Conservation (phyloP, 2,329 filamentous ascomycete species). For the Ascochyta pisi region DNA sequence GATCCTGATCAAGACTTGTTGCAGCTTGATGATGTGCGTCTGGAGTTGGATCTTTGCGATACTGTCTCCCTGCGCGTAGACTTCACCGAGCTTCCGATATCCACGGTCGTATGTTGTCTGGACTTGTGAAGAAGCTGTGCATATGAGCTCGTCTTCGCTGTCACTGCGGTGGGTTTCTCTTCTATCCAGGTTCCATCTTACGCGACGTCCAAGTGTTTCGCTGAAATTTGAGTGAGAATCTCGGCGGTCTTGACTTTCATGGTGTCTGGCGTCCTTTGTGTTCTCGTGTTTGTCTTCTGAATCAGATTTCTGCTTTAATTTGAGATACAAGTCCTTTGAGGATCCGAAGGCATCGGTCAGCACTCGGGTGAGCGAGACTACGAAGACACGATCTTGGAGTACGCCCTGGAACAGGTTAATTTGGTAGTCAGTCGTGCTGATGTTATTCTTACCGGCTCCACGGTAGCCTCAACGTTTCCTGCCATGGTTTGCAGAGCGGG, state of each 20-base stretch:
- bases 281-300: constrained; percentile 22
- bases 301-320: constrained; percentile 35
- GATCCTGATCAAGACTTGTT: constrained; percentile 38
- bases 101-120: constrained; percentile 40
- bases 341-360: constrained; percentile 40
- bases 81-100: constrained; percentile 37
- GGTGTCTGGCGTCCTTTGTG: not conserved
- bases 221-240: constrained; percentile 27
- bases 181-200: constrained; percentile 22
- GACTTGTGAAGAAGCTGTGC: constrained; percentile 32
- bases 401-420: constrained; percentile 21
- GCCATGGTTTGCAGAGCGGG: not conserved
- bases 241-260: constrained; percentile 16
- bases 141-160: constrained; percentile 40
- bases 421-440: not conserved
- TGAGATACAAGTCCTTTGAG: constrained; percentile 41
- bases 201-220: constrained; percentile 13
- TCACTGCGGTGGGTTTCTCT: constrained; percentile 28
- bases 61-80: constrained; percentile 43
- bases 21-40: constrained; percentile 42
- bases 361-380: constrained; percentile 40
- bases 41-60: constrained; percentile 41
- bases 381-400: constrained; percentile 33
- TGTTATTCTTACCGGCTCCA: constrained; percentile 4
- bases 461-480: not conserved